Base-by-base conservation (phyloP, 257 asterid species). In the Jasminum sambac region DNA sequence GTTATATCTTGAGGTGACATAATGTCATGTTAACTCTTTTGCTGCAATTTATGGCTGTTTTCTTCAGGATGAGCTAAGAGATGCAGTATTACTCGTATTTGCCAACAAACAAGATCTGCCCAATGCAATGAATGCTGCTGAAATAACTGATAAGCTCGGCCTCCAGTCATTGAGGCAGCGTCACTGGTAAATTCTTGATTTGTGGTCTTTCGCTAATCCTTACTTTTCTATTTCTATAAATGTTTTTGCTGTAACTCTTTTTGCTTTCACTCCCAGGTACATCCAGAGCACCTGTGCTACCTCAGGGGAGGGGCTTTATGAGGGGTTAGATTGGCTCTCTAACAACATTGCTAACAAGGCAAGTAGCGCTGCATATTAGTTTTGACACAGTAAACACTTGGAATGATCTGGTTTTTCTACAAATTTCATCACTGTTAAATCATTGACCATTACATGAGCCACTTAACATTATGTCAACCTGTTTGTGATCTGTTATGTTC, bases 41-140 rank as follows among this genome's bases (percentile, higher is more conserved):
- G 39, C 24, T 63, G 72, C 50, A 30, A 24, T 8, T 23, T 46
- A 8, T 73, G 50, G 34, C 25, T 38, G 2, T 52, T 39, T 38
- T 55, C 19, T 72, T 13, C 84, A 91, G 96, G 96, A 91, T 71
- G 96, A 91, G 86, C 87, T 91, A 70, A 83, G 95, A 46, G 96
- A 90, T 81, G 95, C 96, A 9, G 97, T 91, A 68, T 70, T 91
- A 67, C 97, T 91, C 71, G 95, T 91, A 39, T 89, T 89, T 78
- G 97, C 97, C 36, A 91, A 89, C 86, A 91, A 89, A 74, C 97
- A 91, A 78, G 96, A 91, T 91, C 97, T 91, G 63, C 97, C 97
- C 11, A 91, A 89, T 82, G 97, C 97, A 70, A 89, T 89, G 97
- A 87, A 85, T 66, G 96, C 96, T 83, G 95, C 97, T 74, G 96